These are phyloP conservation scores for Malbranchea cinnamomea DNA, from an alignment of 2,329 filamentous ascomycete species.

Conservation along the genomic window DNA sequence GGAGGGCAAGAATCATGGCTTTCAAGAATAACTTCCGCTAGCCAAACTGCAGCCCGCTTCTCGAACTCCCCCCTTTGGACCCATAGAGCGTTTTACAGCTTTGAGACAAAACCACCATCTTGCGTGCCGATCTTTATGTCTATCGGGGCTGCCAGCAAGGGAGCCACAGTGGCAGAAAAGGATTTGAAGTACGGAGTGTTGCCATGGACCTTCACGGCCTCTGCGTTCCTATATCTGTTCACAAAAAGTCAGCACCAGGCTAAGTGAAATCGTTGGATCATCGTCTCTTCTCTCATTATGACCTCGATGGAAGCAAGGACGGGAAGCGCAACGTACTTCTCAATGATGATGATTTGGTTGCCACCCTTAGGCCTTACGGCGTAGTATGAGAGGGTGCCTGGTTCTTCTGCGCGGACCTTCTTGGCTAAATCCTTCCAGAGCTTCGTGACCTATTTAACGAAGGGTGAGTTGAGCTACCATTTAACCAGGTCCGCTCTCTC, in stretches of 20 bases:
- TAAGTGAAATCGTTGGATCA: too few relatives aligned
- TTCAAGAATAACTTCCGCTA: too few relatives aligned
- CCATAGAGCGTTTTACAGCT: too few relatives aligned
- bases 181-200: slow-evolving; percentile 8
- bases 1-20: too few relatives aligned
- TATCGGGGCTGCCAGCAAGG: slow-evolving; percentile 5
- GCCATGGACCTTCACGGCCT: slow-evolving; percentile 7
- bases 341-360: slow-evolving; percentile 20
- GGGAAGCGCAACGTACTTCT: slow-evolving; percentile 13
- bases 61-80: too few relatives aligned
- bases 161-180: slow-evolving; percentile 4
- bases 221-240: slow-evolving; percentile 8
- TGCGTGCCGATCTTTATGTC: slow-evolving; percentile 7
- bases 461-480: background rate
- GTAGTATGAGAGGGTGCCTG: slow-evolving; percentile 19
- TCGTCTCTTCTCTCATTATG: background rate
- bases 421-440: slow-evolving; percentile 15
- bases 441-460: slow-evolving; percentile 12
- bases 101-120: slow-evolving; percentile 9
- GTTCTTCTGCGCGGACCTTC: slow-evolving; percentile 19
- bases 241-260: background rate
- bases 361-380: slow-evolving; percentile 14
- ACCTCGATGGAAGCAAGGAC: background rate
- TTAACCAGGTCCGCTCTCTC: background rate
- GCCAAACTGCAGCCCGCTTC: too few relatives aligned